Conservation (phyloP, 2,329 filamentous ascomycete genomes). For the Aspergillus candidus region DNA sequence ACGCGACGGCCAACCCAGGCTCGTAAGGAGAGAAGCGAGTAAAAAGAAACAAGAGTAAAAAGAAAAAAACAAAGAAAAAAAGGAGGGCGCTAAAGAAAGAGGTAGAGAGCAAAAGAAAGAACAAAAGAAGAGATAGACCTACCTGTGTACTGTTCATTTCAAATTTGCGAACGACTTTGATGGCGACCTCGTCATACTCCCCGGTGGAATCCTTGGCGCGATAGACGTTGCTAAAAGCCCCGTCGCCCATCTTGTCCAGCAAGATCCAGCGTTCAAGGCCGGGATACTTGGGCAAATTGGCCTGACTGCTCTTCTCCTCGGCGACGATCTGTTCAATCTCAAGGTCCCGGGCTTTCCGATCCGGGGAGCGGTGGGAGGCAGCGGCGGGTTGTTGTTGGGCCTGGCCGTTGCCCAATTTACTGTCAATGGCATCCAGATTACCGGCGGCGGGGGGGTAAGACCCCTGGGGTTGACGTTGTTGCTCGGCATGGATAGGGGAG, state of each 20-base stretch:
- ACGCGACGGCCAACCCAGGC: neutral
- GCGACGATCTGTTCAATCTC: conserved; percentile 81
- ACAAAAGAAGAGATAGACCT: conserved; percentile 43
- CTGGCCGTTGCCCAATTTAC: conserved; percentile 58
- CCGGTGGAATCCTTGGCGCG: conserved; percentile 71
- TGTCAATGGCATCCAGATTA: conserved; percentile 57
- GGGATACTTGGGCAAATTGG: conserved; percentile 79
- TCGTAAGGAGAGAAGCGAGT: conserved; percentile 10
- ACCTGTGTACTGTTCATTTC: conserved; percentile 99
- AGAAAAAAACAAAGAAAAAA: conserved; percentile 17
- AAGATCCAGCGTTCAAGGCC: conserved; percentile 81
- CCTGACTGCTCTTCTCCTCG: conserved; percentile 80
- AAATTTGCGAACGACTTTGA: conserved; percentile 98
- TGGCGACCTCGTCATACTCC: conserved; percentile 73
- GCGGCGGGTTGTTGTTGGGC: conserved; percentile 47
- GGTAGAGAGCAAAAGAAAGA: conserved; percentile 21
- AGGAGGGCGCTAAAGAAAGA: conserved; percentile 19
- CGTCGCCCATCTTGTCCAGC: conserved; percentile 96
- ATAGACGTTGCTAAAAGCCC: conserved; percentile 98
- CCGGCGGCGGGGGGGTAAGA: conserved; percentile 47
- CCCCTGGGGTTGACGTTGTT: conserved; percentile 49
- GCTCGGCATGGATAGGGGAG: conserved; percentile 59
- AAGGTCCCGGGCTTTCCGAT: conserved; percentile 46
- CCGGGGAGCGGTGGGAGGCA: conserved; percentile 52
- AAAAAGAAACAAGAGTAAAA: conserved; percentile 16